Base-by-base conservation (phyloP, 176 grass and related monocot genomes). In the Metroxylon sagu region DNA sequence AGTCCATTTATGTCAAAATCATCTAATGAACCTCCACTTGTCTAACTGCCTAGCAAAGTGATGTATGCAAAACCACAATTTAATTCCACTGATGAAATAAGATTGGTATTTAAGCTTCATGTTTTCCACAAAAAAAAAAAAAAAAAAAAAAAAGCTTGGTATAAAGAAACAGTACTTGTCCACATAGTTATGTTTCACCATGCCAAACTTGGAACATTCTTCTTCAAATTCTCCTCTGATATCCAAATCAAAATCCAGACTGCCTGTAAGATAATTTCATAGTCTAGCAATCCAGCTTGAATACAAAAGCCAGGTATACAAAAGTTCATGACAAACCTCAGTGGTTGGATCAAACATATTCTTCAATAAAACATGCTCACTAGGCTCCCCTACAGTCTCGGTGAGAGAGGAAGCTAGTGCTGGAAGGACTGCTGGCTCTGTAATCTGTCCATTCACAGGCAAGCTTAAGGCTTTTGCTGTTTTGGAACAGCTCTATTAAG, bases 221-320 rank as follows among this genome's bases (percentile, higher is more conserved):
- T 88, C 89, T 73, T 85, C 66, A 49, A 94, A 84, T 52, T 94
- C 89, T 50, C 88, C 89, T 80, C 64, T 85, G 57, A 94, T 88
- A 76, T 94, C 89, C 74, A 88, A 71, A 67, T 94, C 89, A 79
- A 94, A 94, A 82, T 88, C 84, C 53, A 80, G 84, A 54, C 89
- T 0, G 77, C 85, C 89, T 94, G 74, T 50, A 60, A 50, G 4
- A 29, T 0, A 59, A 59, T 5, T 19, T 50, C 3, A 50, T 18
- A 56, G 25, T 28, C 50, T 16, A 70, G 43, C 49, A 21, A 43
- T 16, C 1, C 16, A 59, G 0, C 35, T 16, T 4, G 25, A 14
- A 23, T 18, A 19, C 4, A 27, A 15, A 5, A 19, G 6, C 29
- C 43, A 12, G n/a, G 4, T 30, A 39, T 39, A 1, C 17, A 30